Evolutionary conservation across 768 basidiomycete genomes (phyloP), one percentile per base, ranked within the genome.

Genomic region (Cyathus striatus): DNA sequence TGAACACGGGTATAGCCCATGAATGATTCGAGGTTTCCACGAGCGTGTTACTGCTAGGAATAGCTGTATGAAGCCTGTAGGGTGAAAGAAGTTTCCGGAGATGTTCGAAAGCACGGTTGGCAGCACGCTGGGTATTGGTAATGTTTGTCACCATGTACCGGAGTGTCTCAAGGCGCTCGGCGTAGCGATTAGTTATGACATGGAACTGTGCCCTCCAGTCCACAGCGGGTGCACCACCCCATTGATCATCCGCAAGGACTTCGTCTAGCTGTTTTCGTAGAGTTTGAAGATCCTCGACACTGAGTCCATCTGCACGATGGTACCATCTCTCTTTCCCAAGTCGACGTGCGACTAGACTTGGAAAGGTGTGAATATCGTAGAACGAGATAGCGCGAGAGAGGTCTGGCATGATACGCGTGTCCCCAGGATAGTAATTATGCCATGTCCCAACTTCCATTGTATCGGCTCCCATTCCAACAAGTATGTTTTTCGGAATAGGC

Each of bases 1-100:
- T 45, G 47, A 58, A 69, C 0, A 65, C 54, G 2, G 64, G 63
- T 0, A 50, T 32, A 16, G 69, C 69, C 69, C 69, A 71, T n/a
- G 27, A 30, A 30, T 30, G n/a, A 30, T 30, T n/a, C 7, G 27
- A 30, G 27, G 9, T n/a, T 30, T 7, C n/a, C 9, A 30, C 27
- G 27, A 7, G 9, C 9, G 9, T 30, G 27, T 7, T n/a, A n/a
- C n/a, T 30, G n/a, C 9, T 30, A n/a, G 27, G 27, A 7, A 30
- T n/a, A 30, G 27, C 27, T 9, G 27, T 9, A 30, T 30, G 27
- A 30, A 30, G 27, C 9, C 7, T 30, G 43, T 68, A 67, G 7
- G 63, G 61, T 12, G 44, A 46, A 5, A 68, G 52, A 57, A 68
- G 64, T 40, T 55, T 49, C 23, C 50, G 48, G n/a, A 65, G 39